Evolutionary conservation across 2,329 filamentous ascomycete genomes (phyloP), one percentile per base, ranked within the genome.

Genomic region (Epichloe uncinata): DNA sequence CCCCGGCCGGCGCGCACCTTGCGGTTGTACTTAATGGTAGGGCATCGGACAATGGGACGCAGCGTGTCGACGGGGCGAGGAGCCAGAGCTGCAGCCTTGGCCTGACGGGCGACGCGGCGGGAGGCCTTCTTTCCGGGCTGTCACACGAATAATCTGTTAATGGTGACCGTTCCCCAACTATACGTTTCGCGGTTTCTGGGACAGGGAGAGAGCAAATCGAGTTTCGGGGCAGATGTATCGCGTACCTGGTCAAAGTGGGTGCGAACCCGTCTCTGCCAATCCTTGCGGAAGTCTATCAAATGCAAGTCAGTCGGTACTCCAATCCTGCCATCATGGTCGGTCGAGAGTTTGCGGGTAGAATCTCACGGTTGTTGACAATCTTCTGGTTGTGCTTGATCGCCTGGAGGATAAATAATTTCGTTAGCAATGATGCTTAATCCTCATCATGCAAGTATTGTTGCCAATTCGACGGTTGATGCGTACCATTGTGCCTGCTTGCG

Each of bases 381-480:
- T 91, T 86, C 81, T 96, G 89, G 80, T 97, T 97, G 86, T 96
- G 89, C 84, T 95, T 95, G 88, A 97, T 95, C 81, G 91, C 87
- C 90, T 84, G 60, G 20, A 30, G 4, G 44, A 38, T 46, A 1
- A 37, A 63, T 60, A 56, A 50, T 50, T 62, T 56, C 47, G 53
- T 64, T 51, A 65, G 63, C 55, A 66, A 65, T 57, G 60, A 61
- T 52, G 54, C 54, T 16, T 1, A 5, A 3, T 56, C 53, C 58
- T 52, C 34, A 48, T 50, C 50, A 47, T 56, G 54, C 42, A 48
- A 43, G 49, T 54, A 42, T 54, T 53, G 55, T 50, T 52, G 6
- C 11, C 22, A 18, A 55, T 56, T 57, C 56, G 55, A 56, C 48
- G 50, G 53, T 50, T 35, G 48, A 48, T 54, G 47, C 70, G 64